These are phyloP conservation scores for Colletotrichum sp. DNA, from an alignment of 2,329 filamentous ascomycete genomes.

Conservation along the genomic window DNA sequence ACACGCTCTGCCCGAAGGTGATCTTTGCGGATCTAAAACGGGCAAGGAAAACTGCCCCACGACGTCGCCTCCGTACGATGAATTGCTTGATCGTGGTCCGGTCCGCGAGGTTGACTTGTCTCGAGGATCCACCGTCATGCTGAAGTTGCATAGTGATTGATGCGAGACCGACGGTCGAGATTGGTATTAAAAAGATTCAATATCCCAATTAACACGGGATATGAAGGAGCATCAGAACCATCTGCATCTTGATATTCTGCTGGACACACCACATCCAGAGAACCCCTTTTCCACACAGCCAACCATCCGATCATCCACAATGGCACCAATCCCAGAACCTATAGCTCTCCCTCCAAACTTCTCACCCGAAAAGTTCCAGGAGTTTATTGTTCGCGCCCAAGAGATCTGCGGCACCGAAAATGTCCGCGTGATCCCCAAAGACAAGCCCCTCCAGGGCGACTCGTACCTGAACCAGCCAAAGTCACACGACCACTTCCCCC, in stretches of 20 bases:
- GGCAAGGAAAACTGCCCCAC: background rate
- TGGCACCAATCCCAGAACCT: slow-evolving; percentile 4
- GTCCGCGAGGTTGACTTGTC: background rate
- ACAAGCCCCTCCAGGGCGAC: slow-evolving; percentile 19
- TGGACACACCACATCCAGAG: background rate
- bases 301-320: background rate
- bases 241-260: background rate
- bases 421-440: slow-evolving; percentile 17
- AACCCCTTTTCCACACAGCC: background rate
- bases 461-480: slow-evolving; percentile 25
- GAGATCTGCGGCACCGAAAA: slow-evolving; percentile 30
- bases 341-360: slow-evolving; percentile 15
- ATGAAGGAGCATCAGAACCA: background rate
- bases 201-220: background rate
- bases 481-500: slow-evolving; percentile 40
- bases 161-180: background rate
- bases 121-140: background rate
- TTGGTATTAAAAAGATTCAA: background rate
- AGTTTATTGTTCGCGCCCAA: slow-evolving; percentile 23
- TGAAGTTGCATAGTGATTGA: background rate
- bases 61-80: background rate
- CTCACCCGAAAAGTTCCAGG: slow-evolving; percentile 22
- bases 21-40: background rate
- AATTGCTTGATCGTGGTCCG: background rate
- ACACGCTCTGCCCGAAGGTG: background rate